phyloP scores from a whole-genome alignment of 768 basidiomycete genomes.

The Suillus plorans region DNA sequence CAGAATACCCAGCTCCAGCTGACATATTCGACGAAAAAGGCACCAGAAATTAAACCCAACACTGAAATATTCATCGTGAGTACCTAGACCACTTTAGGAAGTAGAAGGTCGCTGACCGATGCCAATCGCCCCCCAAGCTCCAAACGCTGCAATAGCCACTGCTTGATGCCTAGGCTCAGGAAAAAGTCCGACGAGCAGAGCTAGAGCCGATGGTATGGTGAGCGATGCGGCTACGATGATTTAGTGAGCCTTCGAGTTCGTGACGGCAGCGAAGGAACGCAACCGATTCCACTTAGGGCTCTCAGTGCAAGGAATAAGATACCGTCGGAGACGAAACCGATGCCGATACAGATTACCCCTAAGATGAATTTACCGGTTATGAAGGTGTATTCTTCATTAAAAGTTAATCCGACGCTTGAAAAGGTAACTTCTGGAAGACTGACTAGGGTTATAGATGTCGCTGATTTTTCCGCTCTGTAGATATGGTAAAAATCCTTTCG shows the following conservation, averaged over 20 bases:
- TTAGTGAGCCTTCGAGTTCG: not conserved
- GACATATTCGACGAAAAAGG: not conserved
- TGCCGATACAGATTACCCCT: not conserved
- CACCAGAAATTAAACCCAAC: not conserved
- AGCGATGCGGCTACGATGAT: not conserved
- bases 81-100: not conserved
- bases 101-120: not conserved
- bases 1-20: not conserved
- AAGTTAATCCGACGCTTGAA: not conserved
- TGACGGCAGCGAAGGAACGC: not conserved
- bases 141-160: not conserved
- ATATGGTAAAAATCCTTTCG: no score
- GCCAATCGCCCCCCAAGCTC: not conserved
- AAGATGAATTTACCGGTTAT: not conserved
- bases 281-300: not conserved
- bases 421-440: not conserved
- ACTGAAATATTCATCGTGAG: not conserved
- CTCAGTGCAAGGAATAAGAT: not conserved
- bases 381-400: not conserved
- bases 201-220: not conserved
- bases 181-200: not conserved
- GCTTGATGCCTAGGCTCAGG: not conserved
- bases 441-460: slow-evolving; percentile 34
- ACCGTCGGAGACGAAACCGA: not conserved
- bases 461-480: slow-evolving; percentile 31